Conservation (phyloP, 2,329 filamentous ascomycete species). For the Domatiomyces catenatus region DNA sequence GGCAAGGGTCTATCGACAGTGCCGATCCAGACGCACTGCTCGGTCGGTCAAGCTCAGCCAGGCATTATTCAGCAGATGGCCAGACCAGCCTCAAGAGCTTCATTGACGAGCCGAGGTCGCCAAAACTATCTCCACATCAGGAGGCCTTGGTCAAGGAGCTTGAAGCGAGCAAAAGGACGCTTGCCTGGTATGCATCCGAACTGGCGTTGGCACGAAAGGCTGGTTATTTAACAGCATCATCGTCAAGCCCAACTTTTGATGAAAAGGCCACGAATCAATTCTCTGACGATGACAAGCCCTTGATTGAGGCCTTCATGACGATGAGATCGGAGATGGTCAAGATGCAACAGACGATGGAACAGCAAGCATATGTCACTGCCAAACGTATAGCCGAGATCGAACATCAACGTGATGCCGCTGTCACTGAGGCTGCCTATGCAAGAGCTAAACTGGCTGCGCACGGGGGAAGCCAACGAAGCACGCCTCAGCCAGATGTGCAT, state of each 20-base stretch:
- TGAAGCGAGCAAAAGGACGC: slow-evolving; percentile 67
- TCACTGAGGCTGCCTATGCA: slow-evolving; percentile 86
- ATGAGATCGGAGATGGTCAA: slow-evolving; percentile 83
- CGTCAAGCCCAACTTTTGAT: slow-evolving; percentile 58
- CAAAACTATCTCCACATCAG: slow-evolving; percentile 31
- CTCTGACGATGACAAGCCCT: slow-evolving; percentile 76
- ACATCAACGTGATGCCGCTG: slow-evolving; percentile 83
- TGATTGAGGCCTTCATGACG: slow-evolving; percentile 79
- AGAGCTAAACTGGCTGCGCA: slow-evolving; percentile 84
- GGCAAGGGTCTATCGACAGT: slow-evolving; percentile 54
- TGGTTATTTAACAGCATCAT: slow-evolving; percentile 62
- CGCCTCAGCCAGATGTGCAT: slow-evolving; percentile 41
- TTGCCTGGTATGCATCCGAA: slow-evolving; percentile 95
- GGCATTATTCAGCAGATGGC: slow-evolving; percentile 23
- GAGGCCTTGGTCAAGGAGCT: slow-evolving; percentile 69
- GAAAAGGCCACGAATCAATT: slow-evolving; percentile 63
- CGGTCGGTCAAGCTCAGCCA: slow-evolving; percentile 20
- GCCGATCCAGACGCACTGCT: slow-evolving; percentile 40
- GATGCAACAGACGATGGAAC: slow-evolving; percentile 77
- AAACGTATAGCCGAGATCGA: slow-evolving; percentile 87
- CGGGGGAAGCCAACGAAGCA: slow-evolving; percentile 36
- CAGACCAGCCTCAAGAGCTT: slow-evolving; percentile 28
- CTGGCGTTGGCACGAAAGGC: slow-evolving; percentile 79
- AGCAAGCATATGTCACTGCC: slow-evolving; percentile 70
- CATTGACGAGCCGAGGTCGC: slow-evolving; percentile 30